Conservation (phyloP, 768 basidiomycete species). For the Tulasnella sp. region DNA sequence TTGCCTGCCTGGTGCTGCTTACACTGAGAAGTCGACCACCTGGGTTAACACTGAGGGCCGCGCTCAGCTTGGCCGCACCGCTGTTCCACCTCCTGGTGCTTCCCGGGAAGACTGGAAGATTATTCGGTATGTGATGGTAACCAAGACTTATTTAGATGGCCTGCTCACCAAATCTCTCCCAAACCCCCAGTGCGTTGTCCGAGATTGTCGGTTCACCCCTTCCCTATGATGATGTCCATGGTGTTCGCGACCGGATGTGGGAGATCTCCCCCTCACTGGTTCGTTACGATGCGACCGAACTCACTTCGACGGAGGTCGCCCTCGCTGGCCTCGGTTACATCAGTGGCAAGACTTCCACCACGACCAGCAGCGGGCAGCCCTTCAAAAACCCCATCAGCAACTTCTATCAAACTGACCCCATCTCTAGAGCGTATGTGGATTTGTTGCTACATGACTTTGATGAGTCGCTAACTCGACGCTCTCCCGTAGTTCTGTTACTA, state of each 20-base stretch:
- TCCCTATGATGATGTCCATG: slow-evolving; percentile 84
- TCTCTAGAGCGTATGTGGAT: slow-evolving; percentile 79
- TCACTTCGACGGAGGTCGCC: slow-evolving; percentile 67
- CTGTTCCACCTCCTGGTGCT: slow-evolving; percentile 92
- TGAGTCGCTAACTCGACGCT: slow-evolving; percentile 22
- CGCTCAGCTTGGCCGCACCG: slow-evolving; percentile 82
- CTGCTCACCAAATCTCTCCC: background rate
- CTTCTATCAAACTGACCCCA: slow-evolving; percentile 95
- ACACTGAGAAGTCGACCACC: slow-evolving; percentile 85
- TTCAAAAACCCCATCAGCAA: slow-evolving; percentile 81
- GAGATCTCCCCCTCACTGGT: slow-evolving; percentile 89
- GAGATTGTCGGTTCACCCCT: slow-evolving; percentile 77
- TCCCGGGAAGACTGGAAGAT: slow-evolving; percentile 98
- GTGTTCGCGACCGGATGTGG: slow-evolving; percentile 91
- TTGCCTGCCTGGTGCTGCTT: slow-evolving; percentile 85
- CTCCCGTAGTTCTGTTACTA: slow-evolving; percentile 72
- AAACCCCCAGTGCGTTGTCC: slow-evolving; percentile 65
- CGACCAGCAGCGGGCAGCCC: slow-evolving; percentile 55
- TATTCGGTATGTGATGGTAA: slow-evolving; percentile 56
- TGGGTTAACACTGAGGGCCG: slow-evolving; percentile 99
- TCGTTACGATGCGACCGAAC: slow-evolving; percentile 77
- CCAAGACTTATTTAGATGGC: background rate
- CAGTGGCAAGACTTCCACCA: slow-evolving; percentile 48
- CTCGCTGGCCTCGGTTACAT: slow-evolving; percentile 64
- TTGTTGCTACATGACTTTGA: background rate